phyloP scores from a whole-genome alignment of 139 green algal genomes.

The Tetradesmus lagerheimii region DNA sequence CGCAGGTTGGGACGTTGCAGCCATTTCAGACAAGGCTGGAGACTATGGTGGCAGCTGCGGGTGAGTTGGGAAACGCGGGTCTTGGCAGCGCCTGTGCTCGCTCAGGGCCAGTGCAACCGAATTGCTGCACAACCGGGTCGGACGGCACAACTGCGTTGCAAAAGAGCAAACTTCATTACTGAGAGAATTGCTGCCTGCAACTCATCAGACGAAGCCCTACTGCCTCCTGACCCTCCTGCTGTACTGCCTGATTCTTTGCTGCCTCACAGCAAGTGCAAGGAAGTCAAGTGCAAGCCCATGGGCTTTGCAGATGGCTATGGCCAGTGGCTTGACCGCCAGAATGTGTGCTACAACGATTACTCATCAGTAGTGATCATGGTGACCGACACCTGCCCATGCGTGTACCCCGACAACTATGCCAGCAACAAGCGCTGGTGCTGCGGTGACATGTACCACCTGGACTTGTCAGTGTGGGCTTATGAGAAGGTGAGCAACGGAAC shows the following conservation, averaged over 20 bases:
- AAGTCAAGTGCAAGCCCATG: slow-evolving; percentile 49
- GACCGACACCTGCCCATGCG: slow-evolving; percentile 57
- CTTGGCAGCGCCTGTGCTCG: neutral
- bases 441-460: slow-evolving; percentile 58
- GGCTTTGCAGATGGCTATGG: slow-evolving; percentile 59
- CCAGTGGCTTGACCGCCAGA: slow-evolving; percentile 47
- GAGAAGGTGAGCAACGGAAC: slow-evolving; percentile 52
- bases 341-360: slow-evolving; percentile 54
- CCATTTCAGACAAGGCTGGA: slow-evolving; percentile 47
- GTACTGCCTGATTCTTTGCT: neutral
- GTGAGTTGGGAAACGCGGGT: slow-evolving; percentile 26
- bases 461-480: slow-evolving; percentile 52
- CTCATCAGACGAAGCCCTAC: neutral
- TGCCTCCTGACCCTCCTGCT: neutral
- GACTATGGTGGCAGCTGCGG: slow-evolving; percentile 47
- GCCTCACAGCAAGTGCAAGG: slow-evolving; percentile 53
- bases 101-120: neutral
- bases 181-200: neutral
- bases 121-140: neutral
- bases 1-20: slow-evolving; percentile 53
- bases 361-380: slow-evolving; percentile 53
- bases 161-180: too few species aligned
- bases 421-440: slow-evolving; percentile 59
- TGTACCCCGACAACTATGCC: slow-evolving; percentile 58
- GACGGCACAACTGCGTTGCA: neutral